A percentile compares a stretch with the other conserved stretches of the same genome.
Conservation (phyloP, 176 grass and related monocot genomes). For the Ampelocalamus luodianensis region DNA sequence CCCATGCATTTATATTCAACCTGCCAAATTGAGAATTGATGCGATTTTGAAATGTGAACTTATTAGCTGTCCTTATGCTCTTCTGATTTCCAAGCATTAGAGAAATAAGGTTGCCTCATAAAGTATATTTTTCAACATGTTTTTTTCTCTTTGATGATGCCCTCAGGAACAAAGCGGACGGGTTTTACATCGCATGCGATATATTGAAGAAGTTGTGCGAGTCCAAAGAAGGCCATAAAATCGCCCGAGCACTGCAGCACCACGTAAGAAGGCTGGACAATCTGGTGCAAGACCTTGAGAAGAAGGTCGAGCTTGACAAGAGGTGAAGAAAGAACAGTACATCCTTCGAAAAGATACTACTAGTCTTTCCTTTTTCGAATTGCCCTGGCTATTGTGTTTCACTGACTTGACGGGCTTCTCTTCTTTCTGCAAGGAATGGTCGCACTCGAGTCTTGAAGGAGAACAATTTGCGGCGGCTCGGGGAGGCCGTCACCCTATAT, state of each 20-base stretch:
- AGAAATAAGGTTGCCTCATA: background rate
- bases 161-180: no score
- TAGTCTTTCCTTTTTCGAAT: background rate
- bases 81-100: slow-evolving; percentile 11
- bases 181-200: no score
- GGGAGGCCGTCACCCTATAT: slow-evolving; percentile 43
- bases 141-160: background rate
- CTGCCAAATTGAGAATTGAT: background rate
- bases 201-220: no score
- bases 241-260: no score
- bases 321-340: slow-evolving; percentile 41
- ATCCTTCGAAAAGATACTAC: background rate
- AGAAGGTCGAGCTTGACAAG: slow-evolving; percentile 60
- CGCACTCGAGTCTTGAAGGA: slow-evolving; percentile 35
- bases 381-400: background rate
- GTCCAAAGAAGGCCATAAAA: no score
- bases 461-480: slow-evolving; percentile 32
- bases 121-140: slow-evolving; percentile 2
- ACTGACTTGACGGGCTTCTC: background rate
- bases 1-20: background rate
- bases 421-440: slow-evolving; percentile 42
- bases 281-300: slow-evolving; percentile 56
- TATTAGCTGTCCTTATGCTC: background rate
- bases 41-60: background rate
- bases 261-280: slow-evolving; percentile 46